phyloP scores from a whole-genome alignment of 805 yeast species.

The Isabelozyma gotoi region DNA sequence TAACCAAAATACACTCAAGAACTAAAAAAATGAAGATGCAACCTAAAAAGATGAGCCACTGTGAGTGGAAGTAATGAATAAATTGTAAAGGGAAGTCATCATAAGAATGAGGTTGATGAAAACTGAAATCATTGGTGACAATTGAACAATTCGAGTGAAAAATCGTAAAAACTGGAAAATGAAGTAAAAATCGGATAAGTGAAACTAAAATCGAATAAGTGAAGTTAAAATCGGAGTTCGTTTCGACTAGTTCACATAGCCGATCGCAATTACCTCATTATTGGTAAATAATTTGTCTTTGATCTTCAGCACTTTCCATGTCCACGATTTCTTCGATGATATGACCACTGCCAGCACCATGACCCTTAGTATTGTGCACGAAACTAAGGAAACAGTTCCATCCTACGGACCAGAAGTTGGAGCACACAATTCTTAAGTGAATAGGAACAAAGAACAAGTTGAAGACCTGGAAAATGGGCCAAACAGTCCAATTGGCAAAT shows the following conservation, averaged over 20 bases:
- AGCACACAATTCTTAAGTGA: constrained; percentile 35
- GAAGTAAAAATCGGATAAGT: too few relatives aligned
- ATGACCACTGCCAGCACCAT: constrained; percentile 37
- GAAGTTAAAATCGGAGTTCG: too few relatives aligned
- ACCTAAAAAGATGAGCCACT: too few relatives aligned
- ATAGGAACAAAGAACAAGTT: constrained; percentile 39
- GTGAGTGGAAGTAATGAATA: too few relatives aligned
- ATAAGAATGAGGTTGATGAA: too few relatives aligned
- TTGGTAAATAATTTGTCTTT: constrained; percentile 32
- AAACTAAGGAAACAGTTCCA: constrained; percentile 45
- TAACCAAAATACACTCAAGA: neutral
- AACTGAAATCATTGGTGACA: too few relatives aligned
- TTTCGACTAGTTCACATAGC: too few relatives aligned
- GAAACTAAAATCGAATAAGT: too few relatives aligned
- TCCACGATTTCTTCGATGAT: constrained; percentile 38
- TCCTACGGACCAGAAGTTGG: constrained; percentile 40
- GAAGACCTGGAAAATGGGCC: constrained; percentile 41
- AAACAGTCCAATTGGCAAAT: constrained; percentile 40
- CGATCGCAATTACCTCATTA: too few relatives aligned
- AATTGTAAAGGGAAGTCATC: too few relatives aligned
- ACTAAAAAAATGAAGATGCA: neutral
- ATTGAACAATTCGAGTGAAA: too few relatives aligned
- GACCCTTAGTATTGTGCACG: constrained; percentile 48
- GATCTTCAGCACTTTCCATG: constrained; percentile 35
- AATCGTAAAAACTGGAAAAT: too few relatives aligned